These are phyloP conservation scores for Avena insularis DNA, from an alignment of 176 grass and related monocot species.

Conservation along the genomic window DNA sequence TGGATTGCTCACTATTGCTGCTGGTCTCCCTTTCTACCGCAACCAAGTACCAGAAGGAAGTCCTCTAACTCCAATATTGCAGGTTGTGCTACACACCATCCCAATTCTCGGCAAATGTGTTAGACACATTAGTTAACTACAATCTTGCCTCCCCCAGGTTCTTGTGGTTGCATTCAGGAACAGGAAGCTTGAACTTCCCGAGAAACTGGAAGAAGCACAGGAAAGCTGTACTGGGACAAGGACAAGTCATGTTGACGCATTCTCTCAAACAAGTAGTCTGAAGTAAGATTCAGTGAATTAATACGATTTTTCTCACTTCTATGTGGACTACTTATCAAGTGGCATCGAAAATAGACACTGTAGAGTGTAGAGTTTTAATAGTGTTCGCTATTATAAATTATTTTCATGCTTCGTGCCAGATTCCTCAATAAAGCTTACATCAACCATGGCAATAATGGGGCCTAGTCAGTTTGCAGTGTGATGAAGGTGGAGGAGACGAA, in stretches of 20 bases:
- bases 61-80: slow-evolving; percentile 17
- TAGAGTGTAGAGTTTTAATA: not conserved
- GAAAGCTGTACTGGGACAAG: slow-evolving; percentile 6
- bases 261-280: slow-evolving; percentile 29
- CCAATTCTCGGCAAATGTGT: not conserved
- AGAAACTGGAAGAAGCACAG: slow-evolving; percentile 49
- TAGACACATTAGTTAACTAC: slow-evolving; percentile 2
- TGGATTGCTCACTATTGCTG: slow-evolving; percentile 51
- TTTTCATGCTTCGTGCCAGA: slow-evolving; percentile 32
- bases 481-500: slow-evolving; percentile 70
- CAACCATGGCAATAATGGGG: slow-evolving; percentile 36
- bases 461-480: slow-evolving; percentile 53
- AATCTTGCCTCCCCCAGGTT: slow-evolving; percentile 46
- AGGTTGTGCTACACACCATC: not conserved
- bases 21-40: slow-evolving; percentile 59
- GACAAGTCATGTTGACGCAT: slow-evolving; percentile 20
- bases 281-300: slow-evolving; percentile 42
- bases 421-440: slow-evolving; percentile 70
- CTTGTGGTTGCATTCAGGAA: slow-evolving; percentile 76
- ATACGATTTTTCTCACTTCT: not conserved
- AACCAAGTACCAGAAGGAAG: slow-evolving; percentile 49
- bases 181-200: slow-evolving; percentile 45
- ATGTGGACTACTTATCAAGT: not conserved
- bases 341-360: not conserved
- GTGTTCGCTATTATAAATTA: not conserved